These are phyloP conservation scores for Rhizopus delemar DNA, from an alignment of 371 early-diverging fungal species.

Conservation along the genomic window DNA sequence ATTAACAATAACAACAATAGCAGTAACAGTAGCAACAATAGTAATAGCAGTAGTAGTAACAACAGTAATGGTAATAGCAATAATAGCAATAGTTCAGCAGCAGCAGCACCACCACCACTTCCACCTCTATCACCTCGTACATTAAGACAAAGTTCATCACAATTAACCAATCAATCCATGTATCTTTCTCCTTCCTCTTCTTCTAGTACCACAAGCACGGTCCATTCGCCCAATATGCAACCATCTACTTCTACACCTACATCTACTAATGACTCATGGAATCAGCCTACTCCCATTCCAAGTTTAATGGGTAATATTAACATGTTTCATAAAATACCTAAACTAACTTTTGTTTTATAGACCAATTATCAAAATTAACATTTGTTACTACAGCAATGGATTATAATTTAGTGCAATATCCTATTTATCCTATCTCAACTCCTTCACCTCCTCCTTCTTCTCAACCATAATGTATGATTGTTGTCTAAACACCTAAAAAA, in stretches of 20 bases:
- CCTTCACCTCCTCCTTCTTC: constrained; percentile 7
- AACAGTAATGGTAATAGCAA: too few species aligned
- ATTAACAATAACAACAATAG: too few species aligned
- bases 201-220: constrained; percentile 14
- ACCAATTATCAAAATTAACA: constrained; percentile 35
- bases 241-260: constrained; percentile 26
- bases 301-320: constrained; percentile 29
- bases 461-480: background rate
- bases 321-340: background rate
- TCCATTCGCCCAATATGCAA: constrained; percentile 20
- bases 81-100: too few species aligned
- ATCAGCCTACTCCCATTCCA: constrained; percentile 26
- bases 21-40: too few species aligned
- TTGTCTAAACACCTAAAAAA: background rate
- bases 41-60: too few species aligned
- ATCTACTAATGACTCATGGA: constrained; percentile 22
- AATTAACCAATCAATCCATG: constrained; percentile 18
- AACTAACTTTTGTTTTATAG: constrained; percentile 9
- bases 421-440: constrained; percentile 33
- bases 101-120: constrained; percentile 7
- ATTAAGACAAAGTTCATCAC: constrained; percentile 7
- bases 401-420: constrained; percentile 29
- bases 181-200: constrained; percentile 29
- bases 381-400: constrained; percentile 31
- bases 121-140: constrained; percentile 26